Percentiles rank a stretch among this genome's conserved stretches.
Evolutionary conservation across 148 eudicot species (phyloP).

Genomic region (Heliamphora exappendiculata): DNA sequence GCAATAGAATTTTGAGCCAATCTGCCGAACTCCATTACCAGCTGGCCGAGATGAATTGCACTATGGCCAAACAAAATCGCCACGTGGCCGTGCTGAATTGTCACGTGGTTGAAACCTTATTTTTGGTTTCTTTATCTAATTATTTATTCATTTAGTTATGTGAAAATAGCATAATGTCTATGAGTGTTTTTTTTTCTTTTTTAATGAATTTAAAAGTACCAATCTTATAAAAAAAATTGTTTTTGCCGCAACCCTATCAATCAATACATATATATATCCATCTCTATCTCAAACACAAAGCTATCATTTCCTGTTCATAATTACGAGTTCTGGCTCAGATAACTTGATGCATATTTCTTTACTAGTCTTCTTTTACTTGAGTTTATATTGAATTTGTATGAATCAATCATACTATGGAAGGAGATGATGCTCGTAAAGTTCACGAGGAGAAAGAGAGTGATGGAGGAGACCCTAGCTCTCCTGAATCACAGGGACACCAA

Average conservation of each 20-base stretch:
- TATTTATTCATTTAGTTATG: background rate
- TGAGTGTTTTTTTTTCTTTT: conserved; percentile 10
- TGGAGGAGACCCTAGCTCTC: conserved; percentile 37
- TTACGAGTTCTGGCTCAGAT: conserved; percentile 19
- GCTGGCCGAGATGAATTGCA: background rate
- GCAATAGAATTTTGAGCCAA: background rate
- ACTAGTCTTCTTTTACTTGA: conserved; percentile 1
- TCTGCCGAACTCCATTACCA: no score
- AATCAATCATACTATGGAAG: conserved; percentile 53
- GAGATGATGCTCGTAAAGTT: conserved; percentile 38
- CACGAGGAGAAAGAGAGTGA: conserved; percentile 54
- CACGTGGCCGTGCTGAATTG: no score
- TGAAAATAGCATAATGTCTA: conserved; percentile 14
- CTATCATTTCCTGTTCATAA: background rate
- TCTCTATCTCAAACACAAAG: background rate
- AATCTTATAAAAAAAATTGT: background rate
- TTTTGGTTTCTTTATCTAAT: conserved; percentile 6
- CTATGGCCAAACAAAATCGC: no score
- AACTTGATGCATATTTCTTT: conserved; percentile 18
- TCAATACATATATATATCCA: background rate
- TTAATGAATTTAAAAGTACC: conserved; percentile 8
- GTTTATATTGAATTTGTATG: conserved; percentile 11
- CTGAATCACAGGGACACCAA: conserved; percentile 31
- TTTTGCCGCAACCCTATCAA: background rate
- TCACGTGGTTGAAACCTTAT: no score